These are phyloP conservation scores for Penicillium egyptiacum DNA, from an alignment of 495 filamentous ascomycete genomes.

Conservation along the genomic window DNA sequence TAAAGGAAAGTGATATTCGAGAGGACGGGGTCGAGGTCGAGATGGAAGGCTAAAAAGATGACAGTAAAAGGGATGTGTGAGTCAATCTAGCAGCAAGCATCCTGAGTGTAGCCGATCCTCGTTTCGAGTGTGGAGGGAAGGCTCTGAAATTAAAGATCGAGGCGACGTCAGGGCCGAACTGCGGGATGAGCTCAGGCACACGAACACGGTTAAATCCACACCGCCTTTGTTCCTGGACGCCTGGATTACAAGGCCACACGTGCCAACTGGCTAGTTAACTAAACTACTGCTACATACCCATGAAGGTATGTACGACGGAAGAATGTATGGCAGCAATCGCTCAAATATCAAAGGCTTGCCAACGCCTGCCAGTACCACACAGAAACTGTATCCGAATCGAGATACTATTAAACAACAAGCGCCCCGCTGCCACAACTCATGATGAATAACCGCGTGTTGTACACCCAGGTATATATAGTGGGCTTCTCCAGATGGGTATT, in stretches of 20 bases:
- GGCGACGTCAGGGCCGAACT: not conserved
- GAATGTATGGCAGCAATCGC: no score
- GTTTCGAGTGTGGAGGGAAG: not conserved
- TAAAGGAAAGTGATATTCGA: not conserved
- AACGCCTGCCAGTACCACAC: no score
- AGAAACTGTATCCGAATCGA: no score
- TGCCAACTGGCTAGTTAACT: not conserved
- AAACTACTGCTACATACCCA: no score
- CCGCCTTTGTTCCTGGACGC: not conserved
- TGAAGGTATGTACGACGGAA: no score
- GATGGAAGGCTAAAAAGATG: not conserved
- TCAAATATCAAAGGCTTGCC: no score
- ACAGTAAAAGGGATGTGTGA: not conserved
- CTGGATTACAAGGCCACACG: not conserved
- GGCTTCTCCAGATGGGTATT: no score
- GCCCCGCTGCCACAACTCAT: no score
- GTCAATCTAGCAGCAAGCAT: not conserved
- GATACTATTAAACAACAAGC: no score
- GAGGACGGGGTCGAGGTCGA: not conserved
- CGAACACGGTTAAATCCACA: not conserved
- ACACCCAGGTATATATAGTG: no score
- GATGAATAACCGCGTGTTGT: no score
- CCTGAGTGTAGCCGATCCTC: slow-evolving; percentile 6
- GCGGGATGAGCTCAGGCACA: slow-evolving; percentile 11
- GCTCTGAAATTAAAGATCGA: slow-evolving; percentile 1